Conservation (phyloP, 208 protist species). For the Blastocrithidia nonstop region DNA sequence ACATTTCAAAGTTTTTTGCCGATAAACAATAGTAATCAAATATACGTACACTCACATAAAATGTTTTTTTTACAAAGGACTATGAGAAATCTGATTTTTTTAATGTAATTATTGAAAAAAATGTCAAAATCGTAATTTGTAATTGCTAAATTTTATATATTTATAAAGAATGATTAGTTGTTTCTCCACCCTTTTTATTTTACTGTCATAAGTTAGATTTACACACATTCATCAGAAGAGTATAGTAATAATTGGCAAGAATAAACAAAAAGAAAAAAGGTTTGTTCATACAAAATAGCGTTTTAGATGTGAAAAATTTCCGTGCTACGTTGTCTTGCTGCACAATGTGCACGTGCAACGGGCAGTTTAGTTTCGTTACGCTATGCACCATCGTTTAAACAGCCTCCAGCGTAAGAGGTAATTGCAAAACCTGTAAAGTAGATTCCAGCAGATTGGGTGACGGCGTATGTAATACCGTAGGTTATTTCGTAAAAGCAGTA, state of each 20-base stretch:
- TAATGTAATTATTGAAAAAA: not conserved
- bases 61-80: constrained; percentile 6
- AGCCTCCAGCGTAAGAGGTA: constrained; percentile 36
- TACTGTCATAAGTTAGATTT: constrained; percentile 6
- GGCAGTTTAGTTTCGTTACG: constrained; percentile 38
- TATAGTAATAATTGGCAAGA: too few species aligned
- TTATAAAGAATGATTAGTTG: constrained; percentile 4
- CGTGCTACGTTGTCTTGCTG: not conserved
- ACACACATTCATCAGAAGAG: too few species aligned
- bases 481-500: constrained; percentile 55
- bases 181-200: constrained; percentile 4
- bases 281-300: not conserved
- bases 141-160: not conserved
- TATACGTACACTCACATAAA: constrained; percentile 5
- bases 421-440: constrained; percentile 49
- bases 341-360: too few species aligned
- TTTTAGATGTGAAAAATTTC: not conserved
- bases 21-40: not conserved
- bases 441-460: constrained; percentile 45
- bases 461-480: constrained; percentile 59
- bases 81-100: not conserved
- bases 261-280: too few species aligned
- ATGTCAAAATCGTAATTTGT: not conserved
- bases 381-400: constrained; percentile 49
- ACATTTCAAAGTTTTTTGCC: not conserved